Evolutionary conservation across 176 grass and related monocot species (phyloP).

Genomic region (Aegilops sharonensis): DNA sequence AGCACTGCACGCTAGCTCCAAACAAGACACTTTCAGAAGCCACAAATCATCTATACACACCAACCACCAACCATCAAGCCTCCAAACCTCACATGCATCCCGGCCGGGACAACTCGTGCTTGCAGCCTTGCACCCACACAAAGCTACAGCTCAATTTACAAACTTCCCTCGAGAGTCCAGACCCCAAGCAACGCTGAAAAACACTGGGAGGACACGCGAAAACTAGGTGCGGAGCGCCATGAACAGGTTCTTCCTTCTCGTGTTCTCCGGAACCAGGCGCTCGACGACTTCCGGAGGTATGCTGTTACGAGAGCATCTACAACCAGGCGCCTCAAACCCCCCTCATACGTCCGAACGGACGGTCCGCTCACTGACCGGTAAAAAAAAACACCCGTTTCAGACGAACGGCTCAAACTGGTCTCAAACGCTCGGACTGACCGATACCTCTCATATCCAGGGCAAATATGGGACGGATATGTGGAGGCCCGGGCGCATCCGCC

Average conservation of each 20-base stretch:
- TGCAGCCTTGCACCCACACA: slow-evolving; percentile 25
- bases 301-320: not conserved
- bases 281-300: slow-evolving; percentile 46
- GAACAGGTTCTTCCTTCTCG: slow-evolving; percentile 79
- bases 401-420: no score
- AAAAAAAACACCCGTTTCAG: no score
- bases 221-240: slow-evolving; percentile 82
- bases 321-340: no score
- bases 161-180: slow-evolving; percentile 23
- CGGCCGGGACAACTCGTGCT: not conserved
- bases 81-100: slow-evolving; percentile 24
- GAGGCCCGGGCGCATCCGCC: no score
- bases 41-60: slow-evolving; percentile 34
- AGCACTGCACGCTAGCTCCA: not conserved
- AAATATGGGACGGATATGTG: no score
- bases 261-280: slow-evolving; percentile 78
- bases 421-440: no score
- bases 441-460: no score
- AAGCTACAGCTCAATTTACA: slow-evolving; percentile 51
- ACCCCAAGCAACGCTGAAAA: not conserved
- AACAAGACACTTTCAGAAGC: slow-evolving; percentile 6
- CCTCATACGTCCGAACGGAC: no score
- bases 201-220: not conserved
- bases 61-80: slow-evolving; percentile 32
- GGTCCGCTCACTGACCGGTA: no score